Evolutionary conservation across 2,329 filamentous ascomycete genomes (phyloP).

Genomic region (Alternaria consortialis): DNA sequence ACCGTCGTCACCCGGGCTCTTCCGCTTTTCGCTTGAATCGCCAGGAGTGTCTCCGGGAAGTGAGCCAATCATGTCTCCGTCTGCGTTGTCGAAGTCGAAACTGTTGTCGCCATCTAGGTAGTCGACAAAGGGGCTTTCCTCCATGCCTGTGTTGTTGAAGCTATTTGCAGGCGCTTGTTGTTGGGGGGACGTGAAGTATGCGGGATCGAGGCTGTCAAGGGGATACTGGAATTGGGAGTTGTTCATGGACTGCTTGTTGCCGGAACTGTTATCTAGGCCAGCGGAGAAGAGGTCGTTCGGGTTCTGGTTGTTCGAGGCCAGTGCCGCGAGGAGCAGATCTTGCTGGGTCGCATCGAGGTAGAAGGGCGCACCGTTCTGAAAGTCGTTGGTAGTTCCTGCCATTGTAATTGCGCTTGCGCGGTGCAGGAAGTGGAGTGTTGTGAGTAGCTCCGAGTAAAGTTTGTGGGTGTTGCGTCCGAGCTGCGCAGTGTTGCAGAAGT

Average conservation of each 20-base stretch:
- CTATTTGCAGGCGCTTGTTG: slow-evolving; percentile 52
- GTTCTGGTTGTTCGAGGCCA: slow-evolving; percentile 56
- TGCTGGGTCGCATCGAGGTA: slow-evolving; percentile 59
- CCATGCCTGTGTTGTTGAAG: slow-evolving; percentile 60
- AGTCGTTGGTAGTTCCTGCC: slow-evolving; percentile 51
- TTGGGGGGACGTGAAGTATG: slow-evolving; percentile 51
- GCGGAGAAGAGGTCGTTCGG: slow-evolving; percentile 41
- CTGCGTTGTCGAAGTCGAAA: slow-evolving; percentile 76
- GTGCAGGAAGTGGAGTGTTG: background rate
- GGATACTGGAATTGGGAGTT: slow-evolving; percentile 45
- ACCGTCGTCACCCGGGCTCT: slow-evolving; percentile 75
- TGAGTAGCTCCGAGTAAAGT: background rate
- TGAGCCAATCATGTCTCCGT: slow-evolving; percentile 78
- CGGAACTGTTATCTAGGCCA: slow-evolving; percentile 23
- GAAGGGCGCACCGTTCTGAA: slow-evolving; percentile 52
- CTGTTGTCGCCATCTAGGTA: slow-evolving; percentile 78
- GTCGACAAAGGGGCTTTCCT: slow-evolving; percentile 84
- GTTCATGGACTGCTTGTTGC: slow-evolving; percentile 25
- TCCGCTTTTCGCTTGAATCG: slow-evolving; percentile 66
- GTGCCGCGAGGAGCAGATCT: slow-evolving; percentile 58
- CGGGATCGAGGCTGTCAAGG: slow-evolving; percentile 45
- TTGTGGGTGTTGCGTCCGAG: slow-evolving; percentile 1
- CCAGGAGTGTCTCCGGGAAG: slow-evolving; percentile 70
- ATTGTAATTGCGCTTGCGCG: slow-evolving; percentile 31
- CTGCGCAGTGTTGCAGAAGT: slow-evolving; percentile 6